These are phyloP conservation scores for Leccinum ochraceum DNA, from an alignment of 768 basidiomycete genomes.

Conservation along the genomic window DNA sequence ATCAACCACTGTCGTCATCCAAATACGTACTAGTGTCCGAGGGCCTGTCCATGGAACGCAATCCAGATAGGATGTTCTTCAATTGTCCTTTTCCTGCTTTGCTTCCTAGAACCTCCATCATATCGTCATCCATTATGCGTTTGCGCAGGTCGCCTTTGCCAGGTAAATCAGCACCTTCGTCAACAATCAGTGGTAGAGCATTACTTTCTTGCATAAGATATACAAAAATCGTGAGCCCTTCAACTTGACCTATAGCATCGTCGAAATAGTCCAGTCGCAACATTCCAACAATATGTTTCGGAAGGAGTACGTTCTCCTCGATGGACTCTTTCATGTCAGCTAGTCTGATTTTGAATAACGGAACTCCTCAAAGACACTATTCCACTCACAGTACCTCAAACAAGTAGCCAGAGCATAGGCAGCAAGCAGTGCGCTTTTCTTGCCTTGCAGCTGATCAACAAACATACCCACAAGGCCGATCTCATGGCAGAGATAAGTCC, in stretches of 20 bases:
- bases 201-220: conserved; percentile 24
- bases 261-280: conserved; percentile 24
- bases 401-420: conserved; percentile 23
- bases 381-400: conserved; percentile 15
- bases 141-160: conserved; percentile 13
- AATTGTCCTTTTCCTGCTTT: conserved; percentile 19
- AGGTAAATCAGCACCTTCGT: neutral
- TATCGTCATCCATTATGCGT: conserved; percentile 12
- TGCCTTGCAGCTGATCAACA: conserved; percentile 18
- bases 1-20: neutral
- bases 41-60: conserved; percentile 5
- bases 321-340: conserved; percentile 17
- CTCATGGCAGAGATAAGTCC: conserved; percentile 6
- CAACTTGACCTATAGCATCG: conserved; percentile 23
- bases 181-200: neutral
- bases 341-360: neutral
- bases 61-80: conserved; percentile 21
- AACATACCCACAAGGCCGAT: conserved; percentile 9
- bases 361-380: neutral
- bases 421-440: conserved; percentile 20
- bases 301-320: conserved; percentile 1
- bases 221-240: conserved; percentile 27
- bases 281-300: conserved; percentile 20
- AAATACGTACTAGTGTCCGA: conserved; percentile 7
- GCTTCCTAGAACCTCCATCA: conserved; percentile 17